Evolutionary conservation across 768 basidiomycete species (phyloP), one percentile per base, ranked within the genome.

Genomic region (Chiua virens): DNA sequence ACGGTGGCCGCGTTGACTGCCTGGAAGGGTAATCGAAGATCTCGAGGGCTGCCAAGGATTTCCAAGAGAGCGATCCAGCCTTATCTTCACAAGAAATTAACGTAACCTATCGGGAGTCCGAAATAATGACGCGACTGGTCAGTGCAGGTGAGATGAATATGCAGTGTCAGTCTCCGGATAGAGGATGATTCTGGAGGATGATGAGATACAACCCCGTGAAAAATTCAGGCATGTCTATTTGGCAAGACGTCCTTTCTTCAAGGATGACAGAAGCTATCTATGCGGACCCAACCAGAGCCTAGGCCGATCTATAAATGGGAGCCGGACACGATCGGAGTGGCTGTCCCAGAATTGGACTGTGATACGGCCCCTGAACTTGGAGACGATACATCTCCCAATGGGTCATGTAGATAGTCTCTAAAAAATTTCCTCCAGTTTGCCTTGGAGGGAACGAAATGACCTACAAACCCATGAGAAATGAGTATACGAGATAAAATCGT

Each of bases 361-460:
- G 75, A 76, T 7, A 60, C 39, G 4, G 57, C 49, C n/a, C 54
- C 55, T 20, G 60, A 58, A 5, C 54, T 54, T 4, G 82, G 84
- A 14, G 81, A 78, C 13, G 76, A 74, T 3, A 81, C 64, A 17
- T 76, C 58, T 8, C 70, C 74, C 13, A 59, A 64, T 11, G 83
- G 83, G 61, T 83, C 72, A 49, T 69, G 69, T 57, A 90, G 71
- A 64, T 86, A 93, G 8, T 79, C 79, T 42, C 76, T 76, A 46
- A 93, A 72, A 68, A 94, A 92, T 58, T 77, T 79, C 27, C 87
- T 77, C 91, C 89, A 94, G 38, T 71, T 77, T 2, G 79, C 81
- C 58, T 86, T 89, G 10, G 83, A 85, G 2, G 92, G 92, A 4
- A 93, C 83, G 57, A 91, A 90, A 66, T 94, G 91, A 8, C 89